phyloP scores from a whole-genome alignment of 306 rosid species.

The Vigna angularis region DNA sequence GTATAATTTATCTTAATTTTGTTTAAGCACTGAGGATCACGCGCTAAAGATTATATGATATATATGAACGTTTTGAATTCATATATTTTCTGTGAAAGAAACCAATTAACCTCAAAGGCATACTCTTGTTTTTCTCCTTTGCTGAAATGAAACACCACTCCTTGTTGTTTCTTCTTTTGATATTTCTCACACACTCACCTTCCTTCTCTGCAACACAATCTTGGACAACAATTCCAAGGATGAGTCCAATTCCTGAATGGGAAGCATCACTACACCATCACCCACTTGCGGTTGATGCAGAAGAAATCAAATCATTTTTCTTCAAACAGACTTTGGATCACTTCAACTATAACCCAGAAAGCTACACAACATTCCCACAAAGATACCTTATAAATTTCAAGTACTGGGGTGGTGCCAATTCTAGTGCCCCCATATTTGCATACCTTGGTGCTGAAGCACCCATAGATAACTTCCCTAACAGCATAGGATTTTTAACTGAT shows the following conservation, averaged over 20 bases:
- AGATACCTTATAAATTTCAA: slow-evolving; percentile 63
- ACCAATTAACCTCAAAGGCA: slow-evolving; percentile 10
- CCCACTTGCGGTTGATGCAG: neutral
- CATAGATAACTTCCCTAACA: slow-evolving; percentile 43
- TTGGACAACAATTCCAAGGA: slow-evolving; percentile 49
- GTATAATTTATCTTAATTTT: neutral
- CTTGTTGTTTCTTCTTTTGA: slow-evolving; percentile 26
- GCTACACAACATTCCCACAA: slow-evolving; percentile 65
- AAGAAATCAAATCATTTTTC: slow-evolving; percentile 54
- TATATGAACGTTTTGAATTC: neutral
- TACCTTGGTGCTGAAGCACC: slow-evolving; percentile 69
- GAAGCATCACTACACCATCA: slow-evolving; percentile 34
- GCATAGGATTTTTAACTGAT: slow-evolving; percentile 60
- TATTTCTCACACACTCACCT: slow-evolving; percentile 38
- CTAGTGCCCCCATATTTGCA: slow-evolving; percentile 64
- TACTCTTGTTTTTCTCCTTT: neutral
- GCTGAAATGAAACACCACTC: slow-evolving; percentile 7
- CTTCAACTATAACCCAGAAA: slow-evolving; percentile 67
- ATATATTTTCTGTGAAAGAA: neutral
- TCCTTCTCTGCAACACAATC: slow-evolving; percentile 34
- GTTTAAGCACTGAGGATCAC: neutral
- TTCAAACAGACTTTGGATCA: slow-evolving; percentile 68
- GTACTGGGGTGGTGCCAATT: slow-evolving; percentile 67
- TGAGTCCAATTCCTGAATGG: slow-evolving; percentile 55
- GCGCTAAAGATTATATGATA: neutral